These are phyloP conservation scores for Lolium rigidum DNA, from an alignment of 176 grass and related monocot genomes.

Conservation along the genomic window DNA sequence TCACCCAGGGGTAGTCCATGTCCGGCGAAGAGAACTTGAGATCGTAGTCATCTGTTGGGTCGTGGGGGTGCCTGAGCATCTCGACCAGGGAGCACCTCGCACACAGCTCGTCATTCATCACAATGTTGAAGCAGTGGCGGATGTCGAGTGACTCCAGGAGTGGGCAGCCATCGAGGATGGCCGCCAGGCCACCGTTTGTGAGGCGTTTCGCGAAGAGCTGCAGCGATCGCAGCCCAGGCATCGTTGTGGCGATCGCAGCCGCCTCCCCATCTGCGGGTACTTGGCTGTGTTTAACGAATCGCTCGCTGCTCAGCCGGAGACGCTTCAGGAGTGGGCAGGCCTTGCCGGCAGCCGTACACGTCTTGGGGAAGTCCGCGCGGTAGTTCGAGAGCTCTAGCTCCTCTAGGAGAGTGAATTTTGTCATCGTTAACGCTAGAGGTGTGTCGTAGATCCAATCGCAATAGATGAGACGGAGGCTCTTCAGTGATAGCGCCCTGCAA, in stretches of 20 bases:
- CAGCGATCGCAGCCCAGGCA: constrained; percentile 1
- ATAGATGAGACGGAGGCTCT: constrained; percentile 1
- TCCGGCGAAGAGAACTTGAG: not conserved
- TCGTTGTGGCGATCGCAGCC: not conserved
- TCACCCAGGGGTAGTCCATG: not conserved
- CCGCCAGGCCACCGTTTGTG: not conserved
- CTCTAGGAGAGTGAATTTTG: constrained; percentile 29
- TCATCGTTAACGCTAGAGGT: not conserved
- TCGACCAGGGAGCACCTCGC: not conserved
- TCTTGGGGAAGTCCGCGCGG: not conserved
- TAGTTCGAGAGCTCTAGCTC: constrained; percentile 38
- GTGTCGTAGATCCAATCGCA: not conserved
- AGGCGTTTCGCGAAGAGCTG: constrained; percentile 37
- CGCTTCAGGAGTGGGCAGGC: constrained; percentile 10
- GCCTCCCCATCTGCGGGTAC: constrained; percentile 5
- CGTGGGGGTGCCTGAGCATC: not conserved
- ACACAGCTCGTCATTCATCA: not conserved
- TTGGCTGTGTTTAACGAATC: not conserved
- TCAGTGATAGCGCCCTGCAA: constrained; percentile 30
- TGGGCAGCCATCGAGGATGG: constrained; percentile 17
- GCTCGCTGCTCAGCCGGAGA: not conserved
- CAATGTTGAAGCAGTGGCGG: constrained; percentile 35
- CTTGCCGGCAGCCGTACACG: not conserved
- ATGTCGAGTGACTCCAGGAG: constrained; percentile 29
- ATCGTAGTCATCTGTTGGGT: constrained; percentile 10